Evolutionary conservation across 2,329 filamentous ascomycete species (phyloP).

Genomic region (Ophiostoma himal-ulmi): DNA sequence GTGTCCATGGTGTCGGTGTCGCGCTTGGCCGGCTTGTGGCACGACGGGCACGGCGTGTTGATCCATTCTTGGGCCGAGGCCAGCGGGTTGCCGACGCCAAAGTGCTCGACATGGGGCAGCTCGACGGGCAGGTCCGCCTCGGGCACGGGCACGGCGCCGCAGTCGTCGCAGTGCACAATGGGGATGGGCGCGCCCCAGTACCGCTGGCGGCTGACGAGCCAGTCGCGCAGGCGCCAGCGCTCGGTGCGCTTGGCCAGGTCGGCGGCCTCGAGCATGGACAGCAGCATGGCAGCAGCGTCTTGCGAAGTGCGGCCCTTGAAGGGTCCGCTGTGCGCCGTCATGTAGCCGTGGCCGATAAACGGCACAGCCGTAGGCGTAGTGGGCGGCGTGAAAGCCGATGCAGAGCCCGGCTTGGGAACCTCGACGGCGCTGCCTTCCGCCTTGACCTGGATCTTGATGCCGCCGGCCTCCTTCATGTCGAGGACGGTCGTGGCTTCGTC

Average conservation of each 20-base stretch:
- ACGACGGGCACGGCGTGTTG: conserved; percentile 69
- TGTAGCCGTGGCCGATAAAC: conserved; percentile 59
- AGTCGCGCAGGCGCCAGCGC: conserved; percentile 78
- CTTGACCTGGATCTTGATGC: conserved; percentile 8
- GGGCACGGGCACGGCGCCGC: conserved; percentile 74
- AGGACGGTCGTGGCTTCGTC: conserved; percentile 41
- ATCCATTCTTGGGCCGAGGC: conserved; percentile 68
- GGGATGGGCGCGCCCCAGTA: conserved; percentile 92
- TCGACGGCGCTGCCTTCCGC: neutral
- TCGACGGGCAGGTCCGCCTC: conserved; percentile 68
- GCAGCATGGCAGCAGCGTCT: conserved; percentile 56
- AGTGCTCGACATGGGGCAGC: conserved; percentile 64
- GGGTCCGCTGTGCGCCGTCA: conserved; percentile 59
- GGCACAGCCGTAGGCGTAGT: conserved; percentile 38
- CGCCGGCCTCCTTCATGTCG: conserved; percentile 28
- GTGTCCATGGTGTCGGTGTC: conserved; percentile 97
- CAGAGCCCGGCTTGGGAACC: neutral
- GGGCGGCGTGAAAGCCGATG: neutral
- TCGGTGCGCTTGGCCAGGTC: conserved; percentile 57
- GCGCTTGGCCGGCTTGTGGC: conserved; percentile 62
- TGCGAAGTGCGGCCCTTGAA: conserved; percentile 60
- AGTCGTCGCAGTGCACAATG: conserved; percentile 72
- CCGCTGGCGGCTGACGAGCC: conserved; percentile 85
- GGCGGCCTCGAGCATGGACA: conserved; percentile 50
- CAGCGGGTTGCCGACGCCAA: conserved; percentile 70